phyloP scores from a whole-genome alignment of 306 rosid genomes.

The Biancaea sappan region DNA sequence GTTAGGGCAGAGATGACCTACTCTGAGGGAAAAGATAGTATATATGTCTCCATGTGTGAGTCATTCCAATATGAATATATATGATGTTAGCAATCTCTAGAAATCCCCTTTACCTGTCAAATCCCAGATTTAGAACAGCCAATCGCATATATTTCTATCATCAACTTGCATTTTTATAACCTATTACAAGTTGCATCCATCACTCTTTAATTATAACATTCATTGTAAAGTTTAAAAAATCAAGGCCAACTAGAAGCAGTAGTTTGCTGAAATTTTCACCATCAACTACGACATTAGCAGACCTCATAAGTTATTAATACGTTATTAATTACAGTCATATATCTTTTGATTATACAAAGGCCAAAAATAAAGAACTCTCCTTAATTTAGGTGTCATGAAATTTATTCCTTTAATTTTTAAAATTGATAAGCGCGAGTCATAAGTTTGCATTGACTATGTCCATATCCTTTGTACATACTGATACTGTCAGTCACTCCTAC shows the following conservation, averaged over 20 bases:
- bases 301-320: not conserved
- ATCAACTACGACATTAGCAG: not conserved
- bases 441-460: too few species aligned
- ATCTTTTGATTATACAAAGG: too few species aligned
- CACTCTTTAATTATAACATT: not conserved
- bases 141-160: not conserved
- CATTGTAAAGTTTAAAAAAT: too few species aligned
- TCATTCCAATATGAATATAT: not conserved
- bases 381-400: too few species aligned
- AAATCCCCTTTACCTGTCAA: not conserved
- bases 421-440: too few species aligned
- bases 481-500: too few species aligned
- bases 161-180: constrained; percentile 16
- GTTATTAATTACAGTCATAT: too few species aligned
- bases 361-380: too few species aligned
- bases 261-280: not conserved
- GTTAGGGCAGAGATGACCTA: not conserved
- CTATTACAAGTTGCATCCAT: constrained; percentile 4
- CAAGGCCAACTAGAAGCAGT: not conserved
- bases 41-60: constrained; percentile 9
- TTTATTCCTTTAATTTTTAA: too few species aligned
- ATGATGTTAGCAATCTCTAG: constrained; percentile 3
- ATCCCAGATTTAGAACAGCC: constrained; percentile 12
- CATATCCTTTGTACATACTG: too few species aligned
- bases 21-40: constrained; percentile 4